These are phyloP conservation scores for Trichosanthes truncata DNA, from an alignment of 306 rosid genomes.

Conservation along the genomic window DNA sequence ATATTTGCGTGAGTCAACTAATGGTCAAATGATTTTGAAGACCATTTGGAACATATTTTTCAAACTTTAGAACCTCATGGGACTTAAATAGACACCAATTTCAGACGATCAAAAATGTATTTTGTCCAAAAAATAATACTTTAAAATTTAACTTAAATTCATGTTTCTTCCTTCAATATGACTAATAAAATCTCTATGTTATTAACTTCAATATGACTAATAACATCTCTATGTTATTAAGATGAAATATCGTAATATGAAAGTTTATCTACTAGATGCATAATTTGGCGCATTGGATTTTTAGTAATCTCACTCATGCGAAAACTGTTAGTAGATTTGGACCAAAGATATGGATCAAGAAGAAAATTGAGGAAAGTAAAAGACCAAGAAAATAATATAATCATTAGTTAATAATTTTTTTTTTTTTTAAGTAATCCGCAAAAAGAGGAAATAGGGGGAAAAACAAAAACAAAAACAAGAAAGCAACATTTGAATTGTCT, in stretches of 20 bases:
- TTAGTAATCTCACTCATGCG: background rate
- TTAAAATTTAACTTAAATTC: background rate
- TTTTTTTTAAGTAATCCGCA: background rate
- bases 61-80: too few relatives aligned
- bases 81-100: too few relatives aligned
- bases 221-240: background rate
- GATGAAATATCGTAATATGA: background rate
- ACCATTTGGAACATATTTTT: too few relatives aligned
- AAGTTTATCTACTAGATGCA: too few relatives aligned
- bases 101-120: too few relatives aligned
- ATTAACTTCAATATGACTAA: too few relatives aligned
- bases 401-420: background rate
- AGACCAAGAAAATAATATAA: background rate
- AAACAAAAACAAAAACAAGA: background rate
- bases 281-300: background rate
- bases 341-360: background rate
- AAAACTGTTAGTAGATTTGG: background rate
- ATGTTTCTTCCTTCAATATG: background rate
- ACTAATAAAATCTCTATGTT: too few relatives aligned
- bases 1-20: too few relatives aligned
- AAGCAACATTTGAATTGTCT: background rate
- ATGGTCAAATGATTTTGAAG: too few relatives aligned
- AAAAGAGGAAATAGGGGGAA: background rate
- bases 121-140: too few relatives aligned
- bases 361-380: background rate